Conservation (phyloP, 2,329 filamentous ascomycete genomes). For the Exophiala sp. region DNA sequence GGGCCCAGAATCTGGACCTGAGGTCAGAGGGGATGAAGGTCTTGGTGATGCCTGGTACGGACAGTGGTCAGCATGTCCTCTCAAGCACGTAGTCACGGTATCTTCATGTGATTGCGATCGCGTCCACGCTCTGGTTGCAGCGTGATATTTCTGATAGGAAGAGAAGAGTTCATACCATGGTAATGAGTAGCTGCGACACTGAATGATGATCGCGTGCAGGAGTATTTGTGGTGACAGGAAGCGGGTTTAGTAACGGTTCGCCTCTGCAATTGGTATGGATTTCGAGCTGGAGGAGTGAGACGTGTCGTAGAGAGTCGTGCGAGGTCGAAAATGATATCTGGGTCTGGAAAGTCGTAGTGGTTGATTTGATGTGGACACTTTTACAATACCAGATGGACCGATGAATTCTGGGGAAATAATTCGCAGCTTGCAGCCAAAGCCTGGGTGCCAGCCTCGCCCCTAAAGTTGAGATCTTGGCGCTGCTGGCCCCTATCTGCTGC, state of each 20-base stretch:
- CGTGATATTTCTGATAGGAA: not conserved
- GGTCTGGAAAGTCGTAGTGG: not conserved
- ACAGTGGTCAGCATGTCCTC: not conserved
- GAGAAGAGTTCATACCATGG: conserved; percentile 6
- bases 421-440: not conserved
- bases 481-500: too few species aligned
- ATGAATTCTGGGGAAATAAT: conserved; percentile 14
- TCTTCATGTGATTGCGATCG: too few species aligned
- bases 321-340: not conserved
- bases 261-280: too few species aligned
- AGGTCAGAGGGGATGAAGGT: conserved; percentile 43
- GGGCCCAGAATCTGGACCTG: conserved; percentile 44
- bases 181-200: not conserved
- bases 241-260: too few species aligned
- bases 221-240: not conserved
- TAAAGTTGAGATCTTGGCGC: too few species aligned
- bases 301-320: not conserved
- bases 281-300: too few species aligned
- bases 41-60: conserved; percentile 15
- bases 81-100: too few species aligned
- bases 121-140: too few species aligned
- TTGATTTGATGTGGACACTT: conserved; percentile 15
- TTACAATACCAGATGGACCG: conserved; percentile 5
- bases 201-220: conserved; percentile 1
- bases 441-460: not conserved